Conservation (phyloP, 805 yeast genomes). For the Suhomyces pyralidae region DNA sequence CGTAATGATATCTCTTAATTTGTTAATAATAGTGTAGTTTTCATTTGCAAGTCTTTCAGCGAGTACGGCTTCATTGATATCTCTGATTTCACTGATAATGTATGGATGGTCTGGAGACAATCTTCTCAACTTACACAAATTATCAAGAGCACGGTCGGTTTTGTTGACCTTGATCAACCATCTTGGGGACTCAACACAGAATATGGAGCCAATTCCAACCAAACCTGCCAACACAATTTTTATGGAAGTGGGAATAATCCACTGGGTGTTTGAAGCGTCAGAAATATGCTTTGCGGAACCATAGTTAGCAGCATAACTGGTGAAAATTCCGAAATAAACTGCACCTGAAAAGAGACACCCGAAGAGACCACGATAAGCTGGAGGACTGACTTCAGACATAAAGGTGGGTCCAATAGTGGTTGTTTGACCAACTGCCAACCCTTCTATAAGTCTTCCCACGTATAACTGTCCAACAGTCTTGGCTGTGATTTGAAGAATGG, state of each 20-base stretch:
- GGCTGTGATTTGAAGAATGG: constrained; percentile 48
- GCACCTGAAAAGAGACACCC: constrained; percentile 56
- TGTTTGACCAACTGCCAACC: constrained; percentile 56
- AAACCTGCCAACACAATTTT: constrained; percentile 49
- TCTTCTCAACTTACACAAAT: constrained; percentile 42
- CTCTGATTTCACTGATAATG: constrained; percentile 48
- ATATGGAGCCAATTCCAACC: constrained; percentile 40
- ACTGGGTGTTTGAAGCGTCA: constrained; percentile 36
- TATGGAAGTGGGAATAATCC: constrained; percentile 52
- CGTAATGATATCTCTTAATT: constrained; percentile 31
- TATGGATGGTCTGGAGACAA: constrained; percentile 48
- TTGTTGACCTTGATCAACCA: constrained; percentile 46
- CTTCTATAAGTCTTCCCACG: constrained; percentile 55
- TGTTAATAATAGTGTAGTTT: constrained; percentile 12
- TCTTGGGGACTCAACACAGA: constrained; percentile 50
- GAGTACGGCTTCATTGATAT: constrained; percentile 46
- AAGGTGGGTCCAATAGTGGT: constrained; percentile 56
- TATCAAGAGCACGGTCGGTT: constrained; percentile 38
- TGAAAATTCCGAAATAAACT: constrained; percentile 52
- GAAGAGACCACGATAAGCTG: constrained; percentile 49
- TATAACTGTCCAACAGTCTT: constrained; percentile 47
- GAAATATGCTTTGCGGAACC: constrained; percentile 49
- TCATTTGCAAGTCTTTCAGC: constrained; percentile 27
- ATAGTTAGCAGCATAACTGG: constrained; percentile 49
- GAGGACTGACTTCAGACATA: constrained; percentile 52